Percentiles rank a stretch among this genome's conserved stretches.
phyloP scores from a whole-genome alignment of 2,329 filamentous ascomycete genomes.

The Hypoxylon sp. region DNA sequence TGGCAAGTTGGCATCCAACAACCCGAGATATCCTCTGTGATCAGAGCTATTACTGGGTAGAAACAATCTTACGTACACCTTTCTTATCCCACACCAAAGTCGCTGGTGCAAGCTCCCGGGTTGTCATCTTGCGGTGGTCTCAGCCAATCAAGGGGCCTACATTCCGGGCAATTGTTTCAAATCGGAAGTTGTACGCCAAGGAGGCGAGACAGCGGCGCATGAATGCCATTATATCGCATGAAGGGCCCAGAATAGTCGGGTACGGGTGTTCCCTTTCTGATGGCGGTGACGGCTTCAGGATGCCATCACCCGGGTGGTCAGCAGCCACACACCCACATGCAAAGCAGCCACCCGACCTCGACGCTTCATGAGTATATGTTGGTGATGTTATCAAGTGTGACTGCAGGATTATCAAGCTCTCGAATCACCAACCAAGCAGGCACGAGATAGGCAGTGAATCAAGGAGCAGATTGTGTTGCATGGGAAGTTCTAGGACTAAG shows the following conservation, averaged over 20 bases:
- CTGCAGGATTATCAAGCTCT: not conserved
- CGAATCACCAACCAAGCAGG: not conserved
- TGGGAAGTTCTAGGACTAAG: not conserved
- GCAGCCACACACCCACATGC: not conserved
- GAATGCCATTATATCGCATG: not conserved
- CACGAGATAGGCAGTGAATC: not conserved
- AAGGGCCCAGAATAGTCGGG: not conserved
- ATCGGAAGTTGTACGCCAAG: not conserved
- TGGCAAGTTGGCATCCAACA: not conserved
- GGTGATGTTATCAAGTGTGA: not conserved
- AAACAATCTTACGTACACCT: conserved; percentile 5
- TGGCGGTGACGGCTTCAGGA: not conserved
- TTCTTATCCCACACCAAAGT: conserved; percentile 1
- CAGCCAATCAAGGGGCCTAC: not conserved
- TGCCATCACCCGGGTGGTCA: not conserved
- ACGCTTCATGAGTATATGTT: not conserved
- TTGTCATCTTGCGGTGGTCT: not conserved
- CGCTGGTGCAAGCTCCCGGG: not conserved
- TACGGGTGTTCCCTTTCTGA: not conserved
- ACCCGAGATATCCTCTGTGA: not conserved
- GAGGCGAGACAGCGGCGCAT: not conserved
- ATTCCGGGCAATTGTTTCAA: not conserved
- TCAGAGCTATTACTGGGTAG: not conserved
- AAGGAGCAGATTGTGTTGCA: not conserved
- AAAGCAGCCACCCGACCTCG: not conserved